Evolutionary conservation across 805 yeast species (phyloP).

Genomic region (Torulaspora delbrueckii): DNA sequence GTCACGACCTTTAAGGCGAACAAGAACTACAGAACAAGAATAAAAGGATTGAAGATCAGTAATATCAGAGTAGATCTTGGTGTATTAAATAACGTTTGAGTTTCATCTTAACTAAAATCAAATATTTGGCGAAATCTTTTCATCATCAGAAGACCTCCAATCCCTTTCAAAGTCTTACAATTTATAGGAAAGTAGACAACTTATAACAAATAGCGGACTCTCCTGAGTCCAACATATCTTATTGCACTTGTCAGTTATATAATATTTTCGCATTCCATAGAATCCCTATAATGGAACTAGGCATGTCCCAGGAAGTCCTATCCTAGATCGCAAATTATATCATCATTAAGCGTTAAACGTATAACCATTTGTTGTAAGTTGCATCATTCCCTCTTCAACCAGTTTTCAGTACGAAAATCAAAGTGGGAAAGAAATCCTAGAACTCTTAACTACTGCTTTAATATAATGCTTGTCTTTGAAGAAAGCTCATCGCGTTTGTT

Average conservation of each 20-base stretch:
- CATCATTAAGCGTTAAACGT: conserved; percentile 36
- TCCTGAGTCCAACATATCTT: conserved; percentile 12
- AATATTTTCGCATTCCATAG: conserved; percentile 37
- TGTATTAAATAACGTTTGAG: conserved; percentile 34
- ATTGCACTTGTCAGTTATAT: conserved; percentile 22
- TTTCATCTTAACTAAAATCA: conserved; percentile 31
- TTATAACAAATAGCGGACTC: conserved; percentile 16
- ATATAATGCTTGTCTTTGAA: no score
- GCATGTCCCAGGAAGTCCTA: conserved; percentile 42
- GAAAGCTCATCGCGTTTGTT: background rate
- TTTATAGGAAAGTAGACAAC: background rate
- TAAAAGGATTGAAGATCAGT: background rate
- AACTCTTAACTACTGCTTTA: no score
- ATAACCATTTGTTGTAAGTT: conserved; percentile 1
- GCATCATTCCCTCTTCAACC: background rate
- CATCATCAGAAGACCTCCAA: conserved; percentile 26
- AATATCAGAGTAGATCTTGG: conserved; percentile 42
- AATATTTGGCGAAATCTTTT: conserved; percentile 35
- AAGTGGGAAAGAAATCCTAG: no score
- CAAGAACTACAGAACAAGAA: background rate
- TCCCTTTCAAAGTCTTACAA: background rate
- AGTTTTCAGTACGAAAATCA: no score
- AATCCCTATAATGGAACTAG: conserved; percentile 41
- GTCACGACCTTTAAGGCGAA: conserved; percentile 8
- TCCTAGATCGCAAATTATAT: conserved; percentile 54